Percentiles rank a stretch among this genome's conserved stretches.
Evolutionary conservation across 1,284 basidiomycete species (phyloP).

Genomic region (Trichosporon asahii): DNA sequence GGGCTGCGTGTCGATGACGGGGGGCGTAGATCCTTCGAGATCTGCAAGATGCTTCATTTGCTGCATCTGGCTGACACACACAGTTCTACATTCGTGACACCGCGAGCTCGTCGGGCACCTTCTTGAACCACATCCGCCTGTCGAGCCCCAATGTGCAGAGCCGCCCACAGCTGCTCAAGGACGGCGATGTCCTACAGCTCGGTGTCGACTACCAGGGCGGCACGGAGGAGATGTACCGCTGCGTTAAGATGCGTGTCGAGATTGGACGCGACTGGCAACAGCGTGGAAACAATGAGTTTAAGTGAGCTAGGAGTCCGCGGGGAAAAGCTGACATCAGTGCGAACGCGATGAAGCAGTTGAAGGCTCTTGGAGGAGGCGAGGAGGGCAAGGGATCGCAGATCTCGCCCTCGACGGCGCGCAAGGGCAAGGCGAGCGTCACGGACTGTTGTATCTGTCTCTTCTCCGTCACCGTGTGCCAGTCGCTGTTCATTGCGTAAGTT

Average conservation of each 20-base stretch:
- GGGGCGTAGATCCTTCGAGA: neutral
- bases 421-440: slow-evolving; percentile 57
- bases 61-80: slow-evolving; percentile 29
- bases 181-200: slow-evolving; percentile 91
- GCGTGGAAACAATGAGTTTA: slow-evolving; percentile 83
- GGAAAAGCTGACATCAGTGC: slow-evolving; percentile 29
- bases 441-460: slow-evolving; percentile 98
- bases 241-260: slow-evolving; percentile 94
- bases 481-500: slow-evolving; percentile 80
- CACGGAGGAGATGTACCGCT: slow-evolving; percentile 94
- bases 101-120: slow-evolving; percentile 85
- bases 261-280: slow-evolving; percentile 87
- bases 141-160: slow-evolving; percentile 79
- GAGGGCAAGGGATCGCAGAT: slow-evolving; percentile 25
- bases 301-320: slow-evolving; percentile 60
- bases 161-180: slow-evolving; percentile 74
- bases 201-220: slow-evolving; percentile 99
- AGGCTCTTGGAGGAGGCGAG: slow-evolving; percentile 38
- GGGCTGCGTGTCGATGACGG: neutral
- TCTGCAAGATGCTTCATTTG: neutral
- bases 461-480: slow-evolving; percentile 88
- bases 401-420: slow-evolving; percentile 23
- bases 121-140: slow-evolving; percentile 90
- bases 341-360: slow-evolving; percentile 48
- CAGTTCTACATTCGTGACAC: slow-evolving; percentile 89